These are phyloP conservation scores for Cryptosporidium andersoni DNA, from an alignment of 169 alveolate species.

Conservation along the genomic window DNA sequence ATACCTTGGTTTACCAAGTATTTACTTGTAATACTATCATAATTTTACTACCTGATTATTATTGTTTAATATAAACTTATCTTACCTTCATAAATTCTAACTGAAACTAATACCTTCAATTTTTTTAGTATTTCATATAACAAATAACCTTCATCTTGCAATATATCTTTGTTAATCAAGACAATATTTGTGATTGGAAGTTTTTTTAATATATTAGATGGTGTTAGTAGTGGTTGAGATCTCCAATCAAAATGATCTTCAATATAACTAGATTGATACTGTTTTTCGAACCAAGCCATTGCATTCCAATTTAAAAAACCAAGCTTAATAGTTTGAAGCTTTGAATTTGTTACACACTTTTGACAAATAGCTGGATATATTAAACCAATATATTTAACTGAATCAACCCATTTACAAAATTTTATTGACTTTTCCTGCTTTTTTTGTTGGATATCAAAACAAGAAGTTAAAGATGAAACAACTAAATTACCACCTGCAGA, in stretches of 20 bases:
- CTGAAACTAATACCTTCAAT: slow-evolving; percentile 8
- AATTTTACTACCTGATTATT: not conserved
- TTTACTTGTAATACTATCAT: not conserved
- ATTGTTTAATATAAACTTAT: not conserved
- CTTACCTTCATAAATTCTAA: slow-evolving; percentile 28
- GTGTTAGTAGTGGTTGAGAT: slow-evolving; percentile 56
- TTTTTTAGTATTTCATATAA: slow-evolving; percentile 30
- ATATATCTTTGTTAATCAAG: slow-evolving; percentile 31
- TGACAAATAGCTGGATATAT: slow-evolving; percentile 62
- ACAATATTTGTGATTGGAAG: slow-evolving; percentile 49
- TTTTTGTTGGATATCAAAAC: slow-evolving; percentile 13
- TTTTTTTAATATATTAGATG: slow-evolving; percentile 18
- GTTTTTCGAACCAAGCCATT: slow-evolving; percentile 45
- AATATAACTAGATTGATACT: slow-evolving; percentile 31
- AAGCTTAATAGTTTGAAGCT: slow-evolving; percentile 4
- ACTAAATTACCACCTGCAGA: slow-evolving; percentile 66
- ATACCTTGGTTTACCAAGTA: not conserved
- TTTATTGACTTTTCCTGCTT: not conserved
- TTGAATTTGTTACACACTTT: slow-evolving; percentile 49
- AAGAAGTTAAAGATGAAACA: slow-evolving; percentile 44
- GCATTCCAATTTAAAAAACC: slow-evolving; percentile 24
- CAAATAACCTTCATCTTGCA: slow-evolving; percentile 45
- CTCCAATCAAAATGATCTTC: slow-evolving; percentile 51
- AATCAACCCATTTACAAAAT: slow-evolving; percentile 42
- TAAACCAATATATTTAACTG: slow-evolving; percentile 34